Percentiles rank a stretch among this genome's conserved stretches.
These are phyloP conservation scores for Spathaspora sp. DNA, from an alignment of 1,139 yeast genomes.

Conservation along the genomic window DNA sequence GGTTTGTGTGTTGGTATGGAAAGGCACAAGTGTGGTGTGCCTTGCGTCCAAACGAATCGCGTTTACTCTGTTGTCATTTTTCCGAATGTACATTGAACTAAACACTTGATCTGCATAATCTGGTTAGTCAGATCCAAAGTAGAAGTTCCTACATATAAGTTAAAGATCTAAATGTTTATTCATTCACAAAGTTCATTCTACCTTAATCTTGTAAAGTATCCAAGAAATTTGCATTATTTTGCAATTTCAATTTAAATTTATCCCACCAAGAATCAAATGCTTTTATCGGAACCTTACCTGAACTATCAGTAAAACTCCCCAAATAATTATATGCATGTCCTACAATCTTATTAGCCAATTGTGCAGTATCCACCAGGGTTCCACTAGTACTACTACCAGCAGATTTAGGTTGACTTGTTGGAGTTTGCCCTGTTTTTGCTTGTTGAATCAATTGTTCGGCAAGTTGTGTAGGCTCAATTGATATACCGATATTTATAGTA, in stretches of 20 bases:
- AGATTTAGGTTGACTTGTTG: constrained; percentile 16
- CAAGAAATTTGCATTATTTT: constrained; percentile 79
- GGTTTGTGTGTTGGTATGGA: too few species aligned
- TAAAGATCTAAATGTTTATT: neutral
- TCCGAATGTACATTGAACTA: neutral
- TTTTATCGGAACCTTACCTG: constrained; percentile 83
- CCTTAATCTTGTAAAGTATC: constrained; percentile 35
- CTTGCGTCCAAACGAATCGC: neutral
- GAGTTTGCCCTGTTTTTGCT: constrained; percentile 26
- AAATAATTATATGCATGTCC: constrained; percentile 88
- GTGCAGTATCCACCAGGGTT: constrained; percentile 37
- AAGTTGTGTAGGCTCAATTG: constrained; percentile 71
- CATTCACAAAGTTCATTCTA: neutral
- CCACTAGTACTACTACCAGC: too few species aligned
- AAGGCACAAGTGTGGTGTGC: neutral
- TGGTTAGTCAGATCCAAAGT: neutral
- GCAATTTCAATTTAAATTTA: constrained; percentile 72
- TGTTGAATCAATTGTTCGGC: constrained; percentile 53
- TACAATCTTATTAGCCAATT: constrained; percentile 82
- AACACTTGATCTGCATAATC: too few species aligned
- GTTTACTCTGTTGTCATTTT: neutral
- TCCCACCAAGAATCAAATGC: constrained; percentile 97
- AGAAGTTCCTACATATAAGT: neutral
- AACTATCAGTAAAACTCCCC: constrained; percentile 75
- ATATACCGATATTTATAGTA: constrained; percentile 73